A percentile compares a stretch with the other conserved stretches of the same genome.
Evolutionary conservation across 1,139 yeast genomes (phyloP).

Genomic region (Magnusiomyces starmeri): DNA sequence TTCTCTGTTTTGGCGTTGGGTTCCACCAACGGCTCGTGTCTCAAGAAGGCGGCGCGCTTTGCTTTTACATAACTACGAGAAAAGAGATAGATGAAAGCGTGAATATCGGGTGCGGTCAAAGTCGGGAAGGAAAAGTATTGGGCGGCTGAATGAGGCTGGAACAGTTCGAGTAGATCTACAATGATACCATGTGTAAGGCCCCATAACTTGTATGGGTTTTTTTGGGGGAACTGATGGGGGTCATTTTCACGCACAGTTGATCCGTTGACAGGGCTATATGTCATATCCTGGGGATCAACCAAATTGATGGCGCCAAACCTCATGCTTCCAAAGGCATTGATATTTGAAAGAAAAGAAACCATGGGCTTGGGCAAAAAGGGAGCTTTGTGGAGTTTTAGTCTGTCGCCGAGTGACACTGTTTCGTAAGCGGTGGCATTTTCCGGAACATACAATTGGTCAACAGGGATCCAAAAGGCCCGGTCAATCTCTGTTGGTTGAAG

Average conservation of each 20-base stretch:
- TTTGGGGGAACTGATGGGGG: constrained; percentile 14
- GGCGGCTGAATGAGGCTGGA: constrained; percentile 22
- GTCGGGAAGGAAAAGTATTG: constrained; percentile 19
- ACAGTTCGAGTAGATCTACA: constrained; percentile 30
- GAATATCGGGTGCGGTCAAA: constrained; percentile 20
- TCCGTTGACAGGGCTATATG: constrained; percentile 4
- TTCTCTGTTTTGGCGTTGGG: neutral
- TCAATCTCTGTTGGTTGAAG: constrained; percentile 35
- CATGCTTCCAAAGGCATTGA: constrained; percentile 28
- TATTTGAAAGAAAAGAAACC: constrained; percentile 16
- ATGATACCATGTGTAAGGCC: constrained; percentile 35
- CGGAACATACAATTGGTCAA: constrained; percentile 25
- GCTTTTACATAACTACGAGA: constrained; percentile 9
- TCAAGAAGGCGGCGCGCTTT: neutral
- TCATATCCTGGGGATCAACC: constrained; percentile 19
- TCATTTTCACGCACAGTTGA: too few species aligned
- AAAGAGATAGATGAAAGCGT: constrained; percentile 13
- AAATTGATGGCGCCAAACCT: constrained; percentile 31
- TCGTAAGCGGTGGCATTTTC: constrained; percentile 20
- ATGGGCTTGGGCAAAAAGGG: constrained; percentile 20
- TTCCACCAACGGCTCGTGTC: neutral
- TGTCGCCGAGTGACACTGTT: constrained; percentile 24
- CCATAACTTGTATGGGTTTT: constrained; percentile 33
- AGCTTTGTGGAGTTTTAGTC: constrained; percentile 22
- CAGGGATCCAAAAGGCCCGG: constrained; percentile 37